Evolutionary conservation across 2,329 filamentous ascomycete species (phyloP).

Genomic region (Colletotrichum sublineola): DNA sequence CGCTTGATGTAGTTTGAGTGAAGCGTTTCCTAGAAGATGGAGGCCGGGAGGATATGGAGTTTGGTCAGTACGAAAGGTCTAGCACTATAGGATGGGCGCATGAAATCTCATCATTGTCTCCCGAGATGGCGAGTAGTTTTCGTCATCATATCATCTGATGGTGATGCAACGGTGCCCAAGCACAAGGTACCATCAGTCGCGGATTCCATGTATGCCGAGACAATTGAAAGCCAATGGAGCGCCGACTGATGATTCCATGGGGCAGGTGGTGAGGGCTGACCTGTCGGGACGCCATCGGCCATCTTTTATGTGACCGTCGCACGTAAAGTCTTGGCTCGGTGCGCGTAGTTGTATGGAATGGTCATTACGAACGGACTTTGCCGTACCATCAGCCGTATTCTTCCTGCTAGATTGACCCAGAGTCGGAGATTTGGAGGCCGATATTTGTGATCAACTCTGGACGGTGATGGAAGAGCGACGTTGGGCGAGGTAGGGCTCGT

Average conservation of each 20-base stretch:
- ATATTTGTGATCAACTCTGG: not conserved
- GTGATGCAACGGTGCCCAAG: not conserved
- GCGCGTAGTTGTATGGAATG: not conserved
- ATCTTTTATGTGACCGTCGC: not conserved
- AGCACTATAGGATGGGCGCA: not conserved
- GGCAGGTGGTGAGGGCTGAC: not conserved
- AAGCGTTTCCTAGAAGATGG: not conserved
- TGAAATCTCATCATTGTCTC: not conserved
- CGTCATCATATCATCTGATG: not conserved
- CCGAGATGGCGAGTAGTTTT: not conserved
- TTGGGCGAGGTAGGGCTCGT: not conserved
- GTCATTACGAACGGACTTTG: not conserved
- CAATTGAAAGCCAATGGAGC: not conserved
- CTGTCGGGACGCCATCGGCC: slow-evolving; percentile 24
- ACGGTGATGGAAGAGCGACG: not conserved
- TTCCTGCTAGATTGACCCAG: not conserved
- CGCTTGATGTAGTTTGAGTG: not conserved
- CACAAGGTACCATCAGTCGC: not conserved
- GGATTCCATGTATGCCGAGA: not conserved
- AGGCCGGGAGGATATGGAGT: not conserved
- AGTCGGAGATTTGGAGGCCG: not conserved
- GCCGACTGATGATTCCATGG: not conserved
- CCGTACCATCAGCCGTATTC: slow-evolving; percentile 5
- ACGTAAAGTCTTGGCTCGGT: not conserved
- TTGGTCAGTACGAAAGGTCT: not conserved